phyloP scores from a whole-genome alignment of 345 rosid genomes.

The Limnanthes douglasii region DNA sequence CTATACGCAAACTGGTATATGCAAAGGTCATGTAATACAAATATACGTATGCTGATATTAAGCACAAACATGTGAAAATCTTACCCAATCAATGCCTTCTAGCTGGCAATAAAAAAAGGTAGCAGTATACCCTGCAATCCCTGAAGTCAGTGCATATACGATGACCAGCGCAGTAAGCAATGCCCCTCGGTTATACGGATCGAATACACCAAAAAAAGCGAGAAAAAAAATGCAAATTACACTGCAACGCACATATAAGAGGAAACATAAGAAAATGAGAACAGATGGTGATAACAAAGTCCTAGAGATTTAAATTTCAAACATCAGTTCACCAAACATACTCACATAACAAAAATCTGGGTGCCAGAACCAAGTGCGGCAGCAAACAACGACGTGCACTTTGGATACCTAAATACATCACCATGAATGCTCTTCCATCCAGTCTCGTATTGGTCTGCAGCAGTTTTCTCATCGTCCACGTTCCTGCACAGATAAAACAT shows the following conservation, averaged over 20 bases:
- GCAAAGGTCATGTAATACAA: too few species aligned
- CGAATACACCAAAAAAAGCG: conserved; percentile 39
- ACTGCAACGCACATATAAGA: too few species aligned
- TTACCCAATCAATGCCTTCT: conserved; percentile 42
- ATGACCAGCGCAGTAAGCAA: conserved; percentile 36
- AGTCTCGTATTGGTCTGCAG: conserved; percentile 39
- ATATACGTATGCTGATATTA: too few species aligned
- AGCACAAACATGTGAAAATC: too few species aligned
- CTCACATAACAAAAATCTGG: conserved; percentile 38
- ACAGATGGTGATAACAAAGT: too few species aligned
- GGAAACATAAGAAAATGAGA: too few species aligned
- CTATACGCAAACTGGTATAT: too few species aligned
- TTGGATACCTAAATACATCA: conserved; percentile 34
- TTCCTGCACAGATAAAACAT: too few species aligned
- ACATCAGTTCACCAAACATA: too few species aligned
- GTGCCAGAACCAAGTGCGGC: conserved; percentile 42
- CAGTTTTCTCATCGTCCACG: conserved; percentile 42
- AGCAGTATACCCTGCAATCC: conserved; percentile 36
- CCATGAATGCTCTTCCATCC: conserved; percentile 51
- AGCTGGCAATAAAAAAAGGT: conserved; percentile 35
- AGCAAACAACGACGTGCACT: conserved; percentile 32
- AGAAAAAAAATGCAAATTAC: conserved; percentile 29
- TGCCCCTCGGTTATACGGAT: conserved; percentile 40
- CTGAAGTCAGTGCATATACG: conserved; percentile 42
- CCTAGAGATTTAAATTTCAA: too few species aligned